These are phyloP conservation scores for Penicillium expansum DNA, from an alignment of 2,329 filamentous ascomycete species.

Conservation along the genomic window DNA sequence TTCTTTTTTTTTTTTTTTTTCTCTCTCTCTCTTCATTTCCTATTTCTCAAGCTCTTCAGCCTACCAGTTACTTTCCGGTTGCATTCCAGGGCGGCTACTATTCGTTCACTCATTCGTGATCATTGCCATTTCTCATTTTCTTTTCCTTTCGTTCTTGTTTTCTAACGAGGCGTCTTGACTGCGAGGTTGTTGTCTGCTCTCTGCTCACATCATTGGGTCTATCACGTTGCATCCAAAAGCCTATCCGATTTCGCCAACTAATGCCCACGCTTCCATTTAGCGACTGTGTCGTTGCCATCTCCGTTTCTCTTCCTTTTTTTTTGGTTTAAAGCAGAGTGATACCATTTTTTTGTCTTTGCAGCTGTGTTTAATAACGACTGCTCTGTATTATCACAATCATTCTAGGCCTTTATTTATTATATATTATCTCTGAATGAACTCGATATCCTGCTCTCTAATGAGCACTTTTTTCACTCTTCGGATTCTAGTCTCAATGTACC, in stretches of 20 bases:
- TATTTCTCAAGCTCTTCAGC: constrained; percentile 18
- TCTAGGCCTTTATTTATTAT: constrained; percentile 10
- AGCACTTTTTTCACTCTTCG: background rate
- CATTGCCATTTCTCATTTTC: constrained; percentile 3
- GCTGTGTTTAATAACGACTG: constrained; percentile 20
- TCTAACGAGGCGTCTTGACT: constrained; percentile 23
- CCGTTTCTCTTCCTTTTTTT: constrained; percentile 18
- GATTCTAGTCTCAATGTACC: background rate
- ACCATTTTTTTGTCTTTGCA: constrained; percentile 32
- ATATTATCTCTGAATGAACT: constrained; percentile 4
- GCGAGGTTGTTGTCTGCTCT: constrained; percentile 19
- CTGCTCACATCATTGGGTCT: constrained; percentile 18
- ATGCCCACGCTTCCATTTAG: constrained; percentile 24
- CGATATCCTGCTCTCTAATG: constrained; percentile 2
- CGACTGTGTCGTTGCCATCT: constrained; percentile 19
- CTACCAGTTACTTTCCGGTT: constrained; percentile 22
- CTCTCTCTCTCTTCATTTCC: constrained; percentile 18
- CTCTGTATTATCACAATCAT: constrained; percentile 21
- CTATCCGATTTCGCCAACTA: constrained; percentile 20
- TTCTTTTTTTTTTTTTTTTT: constrained; percentile 14
- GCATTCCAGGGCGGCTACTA: constrained; percentile 27
- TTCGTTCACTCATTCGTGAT: constrained; percentile 12
- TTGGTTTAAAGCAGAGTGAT: constrained; percentile 35
- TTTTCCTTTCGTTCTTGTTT: constrained; percentile 11
- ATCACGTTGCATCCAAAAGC: constrained; percentile 27